These are phyloP conservation scores for Aspergillus affinis DNA, from an alignment of 495 filamentous ascomycete species.

Conservation along the genomic window DNA sequence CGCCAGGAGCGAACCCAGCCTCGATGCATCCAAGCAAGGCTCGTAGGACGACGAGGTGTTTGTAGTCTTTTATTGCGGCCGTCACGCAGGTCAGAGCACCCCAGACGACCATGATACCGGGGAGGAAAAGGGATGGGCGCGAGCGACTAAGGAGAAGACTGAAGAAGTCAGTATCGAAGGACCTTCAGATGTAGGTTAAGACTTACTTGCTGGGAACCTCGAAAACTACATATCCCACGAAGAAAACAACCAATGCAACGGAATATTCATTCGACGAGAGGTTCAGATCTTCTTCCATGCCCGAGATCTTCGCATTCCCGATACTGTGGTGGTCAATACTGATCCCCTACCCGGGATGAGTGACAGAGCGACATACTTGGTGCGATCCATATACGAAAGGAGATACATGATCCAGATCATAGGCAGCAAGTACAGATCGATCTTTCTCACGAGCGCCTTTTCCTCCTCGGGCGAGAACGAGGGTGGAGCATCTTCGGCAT, in stretches of 20 bases:
- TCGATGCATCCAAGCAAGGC: slow-evolving; percentile 39
- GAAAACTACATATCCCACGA: slow-evolving; percentile 44
- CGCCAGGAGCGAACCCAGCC: slow-evolving; percentile 44
- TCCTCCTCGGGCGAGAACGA: slow-evolving; percentile 23
- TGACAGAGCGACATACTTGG: slow-evolving; percentile 23
- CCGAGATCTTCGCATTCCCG: slow-evolving; percentile 47
- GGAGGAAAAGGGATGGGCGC: slow-evolving; percentile 45
- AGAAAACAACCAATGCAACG: slow-evolving; percentile 41
- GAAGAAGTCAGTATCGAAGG: neutral
- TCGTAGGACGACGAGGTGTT: slow-evolving; percentile 40
- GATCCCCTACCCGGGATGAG: neutral
- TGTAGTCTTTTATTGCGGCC: slow-evolving; percentile 43
- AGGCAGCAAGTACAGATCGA: slow-evolving; percentile 50
- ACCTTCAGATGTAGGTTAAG: too few relatives aligned
- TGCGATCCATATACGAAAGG: slow-evolving; percentile 50
- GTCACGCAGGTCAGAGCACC: slow-evolving; percentile 36
- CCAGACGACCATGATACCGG: slow-evolving; percentile 46
- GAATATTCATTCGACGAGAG: slow-evolving; percentile 37
- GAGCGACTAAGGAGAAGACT: slow-evolving; percentile 43
- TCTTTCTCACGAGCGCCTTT: slow-evolving; percentile 43
- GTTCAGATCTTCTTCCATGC: slow-evolving; percentile 42
- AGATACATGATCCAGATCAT: slow-evolving; percentile 52
- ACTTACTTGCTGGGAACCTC: slow-evolving; percentile 46
- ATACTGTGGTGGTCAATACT: slow-evolving; percentile 26
- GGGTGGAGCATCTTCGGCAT: slow-evolving; percentile 11